phyloP scores from a whole-genome alignment of 495 filamentous ascomycete genomes.

The Viridothelium virens region DNA sequence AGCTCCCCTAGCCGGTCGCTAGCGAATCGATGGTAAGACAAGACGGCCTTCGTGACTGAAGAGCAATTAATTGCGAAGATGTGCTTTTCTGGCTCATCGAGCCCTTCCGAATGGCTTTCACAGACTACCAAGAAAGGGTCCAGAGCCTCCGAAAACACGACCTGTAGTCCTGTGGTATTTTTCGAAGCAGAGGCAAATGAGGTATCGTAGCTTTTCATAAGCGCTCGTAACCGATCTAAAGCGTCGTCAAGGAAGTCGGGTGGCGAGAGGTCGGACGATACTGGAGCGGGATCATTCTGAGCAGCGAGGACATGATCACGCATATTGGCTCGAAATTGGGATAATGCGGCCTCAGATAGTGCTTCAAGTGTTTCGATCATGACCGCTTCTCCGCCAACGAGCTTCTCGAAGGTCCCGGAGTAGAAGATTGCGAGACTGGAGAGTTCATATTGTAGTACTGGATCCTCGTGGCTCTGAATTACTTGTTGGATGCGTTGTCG shows the following conservation, averaged over 20 bases:
- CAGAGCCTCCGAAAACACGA: slow-evolving; percentile 72
- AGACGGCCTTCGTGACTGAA: slow-evolving; percentile 45
- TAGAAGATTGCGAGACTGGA: slow-evolving; percentile 87
- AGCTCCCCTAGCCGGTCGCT: slow-evolving; percentile 39
- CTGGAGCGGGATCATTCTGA: slow-evolving; percentile 54
- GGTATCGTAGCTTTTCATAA: slow-evolving; percentile 78
- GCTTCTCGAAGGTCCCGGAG: slow-evolving; percentile 67
- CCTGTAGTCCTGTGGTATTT: slow-evolving; percentile 55
- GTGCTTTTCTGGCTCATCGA: slow-evolving; percentile 49
- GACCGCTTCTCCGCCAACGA: slow-evolving; percentile 62
- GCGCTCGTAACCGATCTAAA: slow-evolving; percentile 60
- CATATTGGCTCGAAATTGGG: slow-evolving; percentile 73
- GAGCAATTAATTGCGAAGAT: slow-evolving; percentile 84
- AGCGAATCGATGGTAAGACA: slow-evolving; percentile 54
- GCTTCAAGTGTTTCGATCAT: slow-evolving; percentile 60
- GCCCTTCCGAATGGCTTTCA: slow-evolving; percentile 55
- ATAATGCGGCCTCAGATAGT: slow-evolving; percentile 69
- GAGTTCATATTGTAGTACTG: slow-evolving; percentile 79
- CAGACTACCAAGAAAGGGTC: slow-evolving; percentile 77
- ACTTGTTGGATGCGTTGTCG: slow-evolving; percentile 83
- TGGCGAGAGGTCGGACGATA: slow-evolving; percentile 57
- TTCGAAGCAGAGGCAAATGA: slow-evolving; percentile 54
- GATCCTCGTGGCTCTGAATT: slow-evolving; percentile 85
- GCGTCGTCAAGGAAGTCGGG: slow-evolving; percentile 81
- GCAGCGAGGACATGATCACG: slow-evolving; percentile 67